Conservation (phyloP, 768 basidiomycete species). For the Amanita jacksonii region DNA sequence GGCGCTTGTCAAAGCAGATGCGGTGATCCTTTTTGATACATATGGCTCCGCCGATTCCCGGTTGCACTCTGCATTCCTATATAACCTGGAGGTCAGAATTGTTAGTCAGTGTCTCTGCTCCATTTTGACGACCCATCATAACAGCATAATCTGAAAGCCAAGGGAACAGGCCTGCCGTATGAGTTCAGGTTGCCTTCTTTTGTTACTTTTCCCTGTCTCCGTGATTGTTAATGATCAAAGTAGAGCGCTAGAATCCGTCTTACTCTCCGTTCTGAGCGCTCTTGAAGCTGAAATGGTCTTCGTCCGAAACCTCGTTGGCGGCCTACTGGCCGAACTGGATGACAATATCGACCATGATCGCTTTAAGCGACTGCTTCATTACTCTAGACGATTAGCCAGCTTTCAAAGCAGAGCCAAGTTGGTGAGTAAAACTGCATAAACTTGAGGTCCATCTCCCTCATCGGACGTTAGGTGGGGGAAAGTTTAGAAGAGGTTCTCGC, state of each 20-base stretch:
- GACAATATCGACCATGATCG: slow-evolving; percentile 94
- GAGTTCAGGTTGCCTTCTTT: slow-evolving; percentile 62
- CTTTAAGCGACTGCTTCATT: slow-evolving; percentile 85
- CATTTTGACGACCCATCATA: too few species aligned
- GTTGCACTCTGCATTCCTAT: slow-evolving; percentile 79
- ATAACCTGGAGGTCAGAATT: slow-evolving; percentile 66
- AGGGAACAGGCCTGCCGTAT: slow-evolving; percentile 63
- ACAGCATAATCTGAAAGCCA: slow-evolving; percentile 78
- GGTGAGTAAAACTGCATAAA: slow-evolving; percentile 30
- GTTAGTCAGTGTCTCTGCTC: too few species aligned
- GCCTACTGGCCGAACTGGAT: slow-evolving; percentile 86
- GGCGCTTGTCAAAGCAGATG: slow-evolving; percentile 88
- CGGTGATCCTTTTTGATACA: slow-evolving; percentile 87
- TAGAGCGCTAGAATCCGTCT: slow-evolving; percentile 87
- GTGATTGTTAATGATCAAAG: slow-evolving; percentile 13
- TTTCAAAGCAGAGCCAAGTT: slow-evolving; percentile 89
- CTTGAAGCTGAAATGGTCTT: slow-evolving; percentile 96
- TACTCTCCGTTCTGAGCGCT: slow-evolving; percentile 86
- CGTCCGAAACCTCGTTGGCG: slow-evolving; percentile 83
- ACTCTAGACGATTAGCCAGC: slow-evolving; percentile 77
- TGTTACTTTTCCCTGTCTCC: neutral
- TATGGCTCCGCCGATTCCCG: slow-evolving; percentile 82
- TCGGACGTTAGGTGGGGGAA: slow-evolving; percentile 62
- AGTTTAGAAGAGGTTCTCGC: slow-evolving; percentile 87
- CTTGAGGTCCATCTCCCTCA: slow-evolving; percentile 3